Evolutionary conservation across 768 basidiomycete species (phyloP), one percentile per base, ranked within the genome.

Genomic region (Mycena sanguinolenta): DNA sequence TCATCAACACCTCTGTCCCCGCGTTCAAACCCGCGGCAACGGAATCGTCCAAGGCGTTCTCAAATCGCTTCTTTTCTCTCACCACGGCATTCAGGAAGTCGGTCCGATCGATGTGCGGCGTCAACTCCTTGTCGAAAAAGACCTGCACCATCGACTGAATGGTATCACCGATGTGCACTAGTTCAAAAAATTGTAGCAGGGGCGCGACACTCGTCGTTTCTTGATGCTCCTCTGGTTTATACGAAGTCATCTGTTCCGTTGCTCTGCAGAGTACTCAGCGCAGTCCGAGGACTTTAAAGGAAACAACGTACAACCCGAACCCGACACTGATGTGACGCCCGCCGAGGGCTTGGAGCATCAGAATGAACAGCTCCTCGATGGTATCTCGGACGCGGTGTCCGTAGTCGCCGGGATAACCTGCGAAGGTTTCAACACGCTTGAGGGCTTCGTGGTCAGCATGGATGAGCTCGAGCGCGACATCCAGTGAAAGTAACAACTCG

Each of bases 91-190:
- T 99, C 69, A 99, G 78, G 78, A 98, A 98, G 80, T 99, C 97
- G 0, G 92, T 96, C 74, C 90, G 89, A 80, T 98, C 96, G 38
- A 99, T 97, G 75, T 97, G 94, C 1, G 87, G 89, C 0, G 93
- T 90, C 81, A 99, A 83, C 75, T 98, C 97, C 76, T 97, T 97
- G 77, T 99, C 98, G 77, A 97, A 99, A 79, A 97, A 99, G 2
- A 98, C 98, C 74, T 99, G 96, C 8, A 98, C 90, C 91, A 99
- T 98, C 21, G 92, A 95, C 80, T 97, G 95, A 52, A 99, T 98
- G 19, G 95, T 99, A 77, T 99, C 97, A 1, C 96, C 98, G 19
- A 99, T 85, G 82, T 99, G 98, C 0, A 97, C 97, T 27, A 99
- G 85, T 83, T 99, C 97, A 73, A 99, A 98, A 82, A 99, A 99